These are phyloP conservation scores for Chalciporus chontae DNA, from an alignment of 768 basidiomycete genomes.

Conservation along the genomic window DNA sequence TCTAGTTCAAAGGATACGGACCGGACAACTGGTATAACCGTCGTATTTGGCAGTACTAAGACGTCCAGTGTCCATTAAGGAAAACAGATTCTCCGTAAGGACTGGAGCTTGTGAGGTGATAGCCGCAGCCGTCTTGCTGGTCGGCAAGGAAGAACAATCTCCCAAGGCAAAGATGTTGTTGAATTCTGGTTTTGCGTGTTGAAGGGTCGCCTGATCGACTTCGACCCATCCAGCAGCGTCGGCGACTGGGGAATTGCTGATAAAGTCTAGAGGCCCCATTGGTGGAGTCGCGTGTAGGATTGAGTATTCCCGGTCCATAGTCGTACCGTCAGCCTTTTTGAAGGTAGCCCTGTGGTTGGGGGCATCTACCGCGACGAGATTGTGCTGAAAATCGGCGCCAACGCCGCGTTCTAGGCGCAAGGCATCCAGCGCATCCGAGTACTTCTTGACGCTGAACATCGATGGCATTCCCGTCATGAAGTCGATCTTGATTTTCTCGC, in stretches of 20 bases:
- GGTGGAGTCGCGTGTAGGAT: slow-evolving; percentile 86
- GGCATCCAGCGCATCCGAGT: slow-evolving; percentile 79
- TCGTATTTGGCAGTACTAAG: slow-evolving; percentile 72
- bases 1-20: slow-evolving; percentile 34
- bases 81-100: slow-evolving; percentile 83
- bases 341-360: slow-evolving; percentile 80
- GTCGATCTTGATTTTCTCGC: slow-evolving; percentile 57
- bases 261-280: slow-evolving; percentile 81
- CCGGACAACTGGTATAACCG: slow-evolving; percentile 87
- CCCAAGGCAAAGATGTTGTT: slow-evolving; percentile 86
- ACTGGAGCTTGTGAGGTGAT: slow-evolving; percentile 91
- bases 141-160: slow-evolving; percentile 90
- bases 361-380: slow-evolving; percentile 73
- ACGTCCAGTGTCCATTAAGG: slow-evolving; percentile 68
- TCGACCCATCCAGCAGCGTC: slow-evolving; percentile 88
- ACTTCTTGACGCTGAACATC: slow-evolving; percentile 98
- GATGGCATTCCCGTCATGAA: slow-evolving; percentile 91
- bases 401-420: slow-evolving; percentile 78
- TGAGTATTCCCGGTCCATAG: slow-evolving; percentile 72
- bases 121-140: slow-evolving; percentile 94
- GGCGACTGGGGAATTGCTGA: slow-evolving; percentile 74
- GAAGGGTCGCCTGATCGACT: slow-evolving; percentile 76
- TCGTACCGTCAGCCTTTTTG: slow-evolving; percentile 69
- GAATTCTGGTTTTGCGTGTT: slow-evolving; percentile 77
- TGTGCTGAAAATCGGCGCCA: slow-evolving; percentile 77